These are phyloP conservation scores for Aleurites moluccanus DNA, from an alignment of 441 rosid species.

Conservation along the genomic window DNA sequence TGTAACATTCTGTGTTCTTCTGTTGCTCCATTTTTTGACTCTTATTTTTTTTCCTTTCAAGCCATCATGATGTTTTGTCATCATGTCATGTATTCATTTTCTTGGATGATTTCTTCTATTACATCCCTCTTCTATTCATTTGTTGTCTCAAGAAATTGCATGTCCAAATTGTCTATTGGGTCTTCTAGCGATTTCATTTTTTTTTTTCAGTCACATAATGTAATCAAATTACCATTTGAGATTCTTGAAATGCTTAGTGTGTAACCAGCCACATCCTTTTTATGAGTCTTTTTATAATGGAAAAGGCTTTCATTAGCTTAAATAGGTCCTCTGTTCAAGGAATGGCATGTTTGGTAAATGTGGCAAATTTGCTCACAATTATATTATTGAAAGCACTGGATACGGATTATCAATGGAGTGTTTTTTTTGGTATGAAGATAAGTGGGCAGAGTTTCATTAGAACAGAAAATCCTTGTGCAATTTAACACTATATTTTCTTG, in stretches of 20 bases:
- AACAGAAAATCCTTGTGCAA: not conserved
- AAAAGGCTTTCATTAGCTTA: not conserved
- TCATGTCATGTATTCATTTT: not conserved
- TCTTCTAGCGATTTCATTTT: not conserved
- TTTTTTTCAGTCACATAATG: not conserved
- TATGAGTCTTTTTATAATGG: no score
- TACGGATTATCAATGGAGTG: not conserved
- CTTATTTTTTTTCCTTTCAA: no score
- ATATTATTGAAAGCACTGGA: not conserved
- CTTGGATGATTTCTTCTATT: not conserved
- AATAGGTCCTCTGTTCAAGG: no score
- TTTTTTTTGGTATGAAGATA: not conserved
- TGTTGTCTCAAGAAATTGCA: not conserved
- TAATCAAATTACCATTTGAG: not conserved
- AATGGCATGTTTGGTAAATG: not conserved
- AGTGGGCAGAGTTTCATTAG: not conserved
- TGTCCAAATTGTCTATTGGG: not conserved
- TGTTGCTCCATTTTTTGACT: not conserved
- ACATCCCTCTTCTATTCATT: not conserved
- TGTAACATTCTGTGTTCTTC: not conserved
- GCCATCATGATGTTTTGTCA: not conserved
- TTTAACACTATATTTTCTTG: not conserved
- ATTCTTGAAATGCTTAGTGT: no score
- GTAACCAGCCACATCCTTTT: no score
- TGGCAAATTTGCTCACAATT: not conserved